Evolutionary conservation across 83 land plant species (phyloP).

Genomic region (Thuja plicata): DNA sequence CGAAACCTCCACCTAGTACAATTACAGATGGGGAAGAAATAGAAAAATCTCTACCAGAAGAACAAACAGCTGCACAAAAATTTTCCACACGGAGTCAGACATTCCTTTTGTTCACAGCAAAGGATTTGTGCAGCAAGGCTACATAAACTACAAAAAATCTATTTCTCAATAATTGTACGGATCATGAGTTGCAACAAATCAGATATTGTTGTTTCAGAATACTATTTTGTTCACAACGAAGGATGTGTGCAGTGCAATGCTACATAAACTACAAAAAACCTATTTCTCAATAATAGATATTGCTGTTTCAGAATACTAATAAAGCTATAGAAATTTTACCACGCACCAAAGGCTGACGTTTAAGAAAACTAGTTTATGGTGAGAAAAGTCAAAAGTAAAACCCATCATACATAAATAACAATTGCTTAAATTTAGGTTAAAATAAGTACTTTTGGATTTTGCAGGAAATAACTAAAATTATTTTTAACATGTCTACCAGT

Average conservation of each 20-base stretch:
- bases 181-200: not conserved
- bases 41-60: not conserved
- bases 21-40: conserved; percentile 56
- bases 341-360: not conserved
- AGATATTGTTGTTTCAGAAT: not conserved
- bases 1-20: conserved; percentile 87
- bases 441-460: no score
- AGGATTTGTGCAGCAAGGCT: not conserved
- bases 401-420: no score
- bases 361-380: not conserved
- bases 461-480: not conserved
- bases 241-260: no score
- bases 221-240: not conserved
- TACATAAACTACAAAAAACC: not conserved
- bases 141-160: not conserved
- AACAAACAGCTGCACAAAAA: conserved; percentile 12
- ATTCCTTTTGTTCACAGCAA: not conserved
- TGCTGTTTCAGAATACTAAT: not conserved
- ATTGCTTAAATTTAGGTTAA: no score
- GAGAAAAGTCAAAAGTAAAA: no score
- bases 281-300: not conserved
- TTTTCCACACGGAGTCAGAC: not conserved
- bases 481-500: not conserved
- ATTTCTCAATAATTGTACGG: not conserved
- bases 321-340: no score